Conservation (phyloP, 805 yeast genomes). For the Starmerella scarabaei region DNA sequence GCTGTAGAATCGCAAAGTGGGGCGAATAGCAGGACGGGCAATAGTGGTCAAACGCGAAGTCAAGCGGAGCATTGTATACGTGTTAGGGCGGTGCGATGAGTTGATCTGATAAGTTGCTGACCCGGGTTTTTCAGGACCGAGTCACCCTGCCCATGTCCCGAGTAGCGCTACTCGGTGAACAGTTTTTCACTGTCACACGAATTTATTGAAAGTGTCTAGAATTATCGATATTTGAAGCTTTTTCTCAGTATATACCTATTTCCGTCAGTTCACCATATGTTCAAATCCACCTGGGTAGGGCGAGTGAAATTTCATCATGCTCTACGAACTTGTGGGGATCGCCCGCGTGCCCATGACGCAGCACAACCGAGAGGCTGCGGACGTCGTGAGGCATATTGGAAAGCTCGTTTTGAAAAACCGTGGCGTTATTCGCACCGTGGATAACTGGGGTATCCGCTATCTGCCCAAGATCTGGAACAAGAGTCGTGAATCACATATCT, state of each 20-base stretch:
- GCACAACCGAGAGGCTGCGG: slow-evolving; percentile 50
- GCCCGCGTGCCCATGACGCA: slow-evolving; percentile 54
- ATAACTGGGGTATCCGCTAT: slow-evolving; percentile 63
- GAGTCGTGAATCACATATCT: slow-evolving; percentile 79
- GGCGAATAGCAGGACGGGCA: background rate
- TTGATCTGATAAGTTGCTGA: too few relatives aligned
- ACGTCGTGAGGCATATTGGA: slow-evolving; percentile 59
- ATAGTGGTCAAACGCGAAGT: background rate
- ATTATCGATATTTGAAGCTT: too few relatives aligned
- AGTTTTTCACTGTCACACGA: too few relatives aligned
- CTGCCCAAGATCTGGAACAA: slow-evolving; percentile 72
- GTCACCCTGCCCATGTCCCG: too few relatives aligned
- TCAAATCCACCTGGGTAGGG: background rate
- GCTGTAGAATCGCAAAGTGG: slow-evolving; percentile 1
- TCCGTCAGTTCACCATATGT: too few relatives aligned
- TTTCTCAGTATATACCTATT: too few relatives aligned
- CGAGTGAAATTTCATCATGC: slow-evolving; percentile 35
- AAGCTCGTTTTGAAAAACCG: slow-evolving; percentile 71
- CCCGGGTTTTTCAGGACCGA: too few relatives aligned
- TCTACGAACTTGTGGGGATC: slow-evolving; percentile 80
- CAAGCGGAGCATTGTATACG: background rate
- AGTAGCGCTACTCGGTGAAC: too few relatives aligned
- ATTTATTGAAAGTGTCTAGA: too few relatives aligned
- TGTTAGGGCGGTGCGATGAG: too few relatives aligned
- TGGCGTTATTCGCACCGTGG: slow-evolving; percentile 81